Evolutionary conservation across 441 rosid genomes (phyloP), one percentile per base, ranked within the genome.

Genomic region (Pelargonium exstipulatum): DNA sequence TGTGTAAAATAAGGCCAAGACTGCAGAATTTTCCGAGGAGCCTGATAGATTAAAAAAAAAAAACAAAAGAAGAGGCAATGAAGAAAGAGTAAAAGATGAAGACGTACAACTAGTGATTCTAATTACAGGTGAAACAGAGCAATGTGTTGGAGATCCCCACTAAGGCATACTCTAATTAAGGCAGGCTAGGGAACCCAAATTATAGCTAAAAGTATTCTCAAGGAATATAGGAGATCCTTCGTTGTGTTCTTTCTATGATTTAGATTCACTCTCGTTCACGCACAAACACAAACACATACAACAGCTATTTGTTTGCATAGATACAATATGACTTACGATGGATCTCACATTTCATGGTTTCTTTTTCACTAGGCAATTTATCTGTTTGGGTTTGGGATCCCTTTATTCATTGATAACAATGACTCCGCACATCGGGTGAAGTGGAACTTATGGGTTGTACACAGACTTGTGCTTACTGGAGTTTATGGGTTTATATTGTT

Each of bases 401-500:
- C 98, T 14, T 75, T 94, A 83, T 94, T 94, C 79, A 69, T 86
- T 61, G 92, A 88, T 71, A 76, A 67, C 81, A 63, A 24, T 42
- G 92, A 91, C 5, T 69, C 73, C 10, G 40, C 79, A 16, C 86
- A 81, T 64, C 80, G 67, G 17, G 74, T 80, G 74, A 94, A 94
- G 72, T 91, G 97, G 97, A 84, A 80, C 26, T 75, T 91, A 78
- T 94, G 97, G 97, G 80, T 88, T 40, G 74, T 85, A 60, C 97
- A 94, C 45, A 82, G 88, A 78, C 90, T 93, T 5, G 87, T 89
- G 61, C 88, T 93, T 6, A 85, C 97, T 5, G 92, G 84, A n/a
- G 79, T 87, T 68, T 94, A 94, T 76, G 93, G 93, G 68, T 12
- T 77, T 69, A 83, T 94, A 70, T 63, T 91, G 64, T 80, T 79